phyloP scores from a whole-genome alignment of 352 stramenopile species.

The Pythium brachiatum region DNA sequence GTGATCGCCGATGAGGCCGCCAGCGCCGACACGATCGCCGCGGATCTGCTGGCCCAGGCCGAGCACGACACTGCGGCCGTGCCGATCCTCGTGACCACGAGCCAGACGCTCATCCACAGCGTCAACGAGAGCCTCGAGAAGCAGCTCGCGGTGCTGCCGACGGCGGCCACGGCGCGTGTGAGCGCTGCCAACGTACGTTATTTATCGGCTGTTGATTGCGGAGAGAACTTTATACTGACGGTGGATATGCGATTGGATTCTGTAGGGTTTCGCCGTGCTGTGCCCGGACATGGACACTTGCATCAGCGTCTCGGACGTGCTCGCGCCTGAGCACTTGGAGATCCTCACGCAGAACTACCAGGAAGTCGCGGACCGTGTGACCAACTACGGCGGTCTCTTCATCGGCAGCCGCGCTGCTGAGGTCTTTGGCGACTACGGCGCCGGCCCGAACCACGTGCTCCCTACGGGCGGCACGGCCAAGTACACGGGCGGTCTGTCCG shows the following conservation, averaged over 20 bases:
- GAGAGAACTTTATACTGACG: neutral
- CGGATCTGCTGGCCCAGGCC: constrained; percentile 81
- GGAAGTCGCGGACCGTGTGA: constrained; percentile 75
- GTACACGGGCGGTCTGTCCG: constrained; percentile 97
- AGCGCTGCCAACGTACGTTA: constrained; percentile 55
- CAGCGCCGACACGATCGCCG: constrained; percentile 63
- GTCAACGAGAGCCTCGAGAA: constrained; percentile 86
- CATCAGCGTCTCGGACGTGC: constrained; percentile 84
- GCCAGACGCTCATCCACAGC: constrained; percentile 77
- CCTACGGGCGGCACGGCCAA: constrained; percentile 95
- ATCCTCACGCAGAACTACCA: constrained; percentile 90
- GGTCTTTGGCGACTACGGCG: constrained; percentile 97
- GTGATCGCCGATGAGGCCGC: constrained; percentile 95
- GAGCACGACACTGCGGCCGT: constrained; percentile 98
- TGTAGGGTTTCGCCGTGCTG: constrained; percentile 72
- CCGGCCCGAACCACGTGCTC: constrained; percentile 98
- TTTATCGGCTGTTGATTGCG: too few relatives aligned
- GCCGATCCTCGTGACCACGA: constrained; percentile 94
- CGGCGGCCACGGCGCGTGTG: constrained; percentile 55
- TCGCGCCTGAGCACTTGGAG: constrained; percentile 87
- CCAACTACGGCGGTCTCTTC: constrained; percentile 93
- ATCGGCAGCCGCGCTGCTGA: constrained; percentile 94
- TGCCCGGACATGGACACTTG: constrained; percentile 65
- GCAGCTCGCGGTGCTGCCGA: constrained; percentile 78
- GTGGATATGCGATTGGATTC: neutral